Evolutionary conservation across 768 basidiomycete genomes (phyloP).

Genomic region (Lentinus tigrinus): DNA sequence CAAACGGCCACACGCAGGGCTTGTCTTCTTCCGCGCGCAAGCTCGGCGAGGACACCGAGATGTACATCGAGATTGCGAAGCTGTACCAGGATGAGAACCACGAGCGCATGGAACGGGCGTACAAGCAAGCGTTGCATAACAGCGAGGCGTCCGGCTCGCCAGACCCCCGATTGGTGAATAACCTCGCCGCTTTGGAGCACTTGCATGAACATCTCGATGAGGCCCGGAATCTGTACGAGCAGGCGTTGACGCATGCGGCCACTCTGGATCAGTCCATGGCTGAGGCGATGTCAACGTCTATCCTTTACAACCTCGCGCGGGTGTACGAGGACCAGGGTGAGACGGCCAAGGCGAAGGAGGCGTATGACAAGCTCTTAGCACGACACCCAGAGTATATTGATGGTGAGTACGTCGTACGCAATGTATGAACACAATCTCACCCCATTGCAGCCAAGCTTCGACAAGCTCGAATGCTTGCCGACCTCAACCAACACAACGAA

Average conservation of each 20-base stretch:
- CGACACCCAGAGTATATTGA: conserved; percentile 96
- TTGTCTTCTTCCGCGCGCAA: conserved; percentile 41
- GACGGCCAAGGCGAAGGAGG: conserved; percentile 70
- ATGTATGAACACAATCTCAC: not conserved
- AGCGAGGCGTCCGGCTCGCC: conserved; percentile 45
- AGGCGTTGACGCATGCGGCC: conserved; percentile 61
- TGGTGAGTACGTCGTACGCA: conserved; percentile 51
- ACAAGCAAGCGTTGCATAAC: conserved; percentile 71
- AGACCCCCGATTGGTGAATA: conserved; percentile 76
- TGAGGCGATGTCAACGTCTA: conserved; percentile 76
- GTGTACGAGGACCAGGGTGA: conserved; percentile 87
- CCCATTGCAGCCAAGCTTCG: conserved; percentile 79
- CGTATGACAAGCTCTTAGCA: conserved; percentile 83
- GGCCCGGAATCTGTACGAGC: conserved; percentile 69
- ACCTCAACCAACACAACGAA: conserved; percentile 68
- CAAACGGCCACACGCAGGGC: conserved; percentile 20
- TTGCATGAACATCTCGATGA: conserved; percentile 58
- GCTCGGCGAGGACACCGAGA: conserved; percentile 76
- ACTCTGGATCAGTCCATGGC: conserved; percentile 44
- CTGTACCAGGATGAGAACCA: conserved; percentile 83
- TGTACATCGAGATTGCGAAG: conserved; percentile 88
- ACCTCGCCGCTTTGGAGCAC: conserved; percentile 75
- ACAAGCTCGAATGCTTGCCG: conserved; percentile 76
- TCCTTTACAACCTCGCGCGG: conserved; percentile 89
- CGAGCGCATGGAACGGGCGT: conserved; percentile 70